Conservation (phyloP, 2,329 filamentous ascomycete species). For the Phaeosphaeriaceae sp. region DNA sequence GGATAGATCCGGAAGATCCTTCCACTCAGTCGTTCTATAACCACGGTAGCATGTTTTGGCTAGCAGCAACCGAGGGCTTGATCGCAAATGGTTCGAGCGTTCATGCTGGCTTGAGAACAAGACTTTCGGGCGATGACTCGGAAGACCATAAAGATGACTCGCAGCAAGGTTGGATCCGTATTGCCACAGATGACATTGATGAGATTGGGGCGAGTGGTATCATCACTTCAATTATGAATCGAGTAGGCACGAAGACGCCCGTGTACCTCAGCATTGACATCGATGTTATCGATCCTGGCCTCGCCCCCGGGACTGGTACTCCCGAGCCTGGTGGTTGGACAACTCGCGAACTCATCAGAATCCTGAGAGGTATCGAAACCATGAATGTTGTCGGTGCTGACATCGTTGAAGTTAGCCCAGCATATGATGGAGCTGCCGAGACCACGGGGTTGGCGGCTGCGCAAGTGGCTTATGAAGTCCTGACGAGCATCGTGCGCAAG, state of each 20-base stretch:
- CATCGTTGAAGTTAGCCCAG: slow-evolving; percentile 86
- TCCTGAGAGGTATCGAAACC: slow-evolving; percentile 80
- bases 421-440: slow-evolving; percentile 82
- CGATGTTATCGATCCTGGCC: slow-evolving; percentile 78
- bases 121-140: slow-evolving; percentile 69
- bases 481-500: slow-evolving; percentile 76
- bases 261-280: slow-evolving; percentile 86
- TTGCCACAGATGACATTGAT: slow-evolving; percentile 87
- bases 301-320: slow-evolving; percentile 81
- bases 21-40: slow-evolving; percentile 77
- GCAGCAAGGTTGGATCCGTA: slow-evolving; percentile 78
- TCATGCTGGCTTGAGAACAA: slow-evolving; percentile 82
- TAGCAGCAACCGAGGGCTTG: slow-evolving; percentile 80
- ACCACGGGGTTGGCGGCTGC: slow-evolving; percentile 83
- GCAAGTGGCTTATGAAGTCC: slow-evolving; percentile 84
- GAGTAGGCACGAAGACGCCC: slow-evolving; percentile 75
- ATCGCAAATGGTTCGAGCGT: slow-evolving; percentile 77
- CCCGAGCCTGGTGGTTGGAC: slow-evolving; percentile 93
- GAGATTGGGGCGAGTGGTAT: slow-evolving; percentile 77
- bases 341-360: slow-evolving; percentile 83
- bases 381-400: slow-evolving; percentile 89
- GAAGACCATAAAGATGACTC: slow-evolving; percentile 76
- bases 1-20: slow-evolving; percentile 61
- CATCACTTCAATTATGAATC: slow-evolving; percentile 71
- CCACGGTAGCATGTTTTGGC: slow-evolving; percentile 92